A percentile compares a stretch with the other conserved stretches of the same genome.
Conservation (phyloP, 2,329 filamentous ascomycete species). For the Xylaria sp. region DNA sequence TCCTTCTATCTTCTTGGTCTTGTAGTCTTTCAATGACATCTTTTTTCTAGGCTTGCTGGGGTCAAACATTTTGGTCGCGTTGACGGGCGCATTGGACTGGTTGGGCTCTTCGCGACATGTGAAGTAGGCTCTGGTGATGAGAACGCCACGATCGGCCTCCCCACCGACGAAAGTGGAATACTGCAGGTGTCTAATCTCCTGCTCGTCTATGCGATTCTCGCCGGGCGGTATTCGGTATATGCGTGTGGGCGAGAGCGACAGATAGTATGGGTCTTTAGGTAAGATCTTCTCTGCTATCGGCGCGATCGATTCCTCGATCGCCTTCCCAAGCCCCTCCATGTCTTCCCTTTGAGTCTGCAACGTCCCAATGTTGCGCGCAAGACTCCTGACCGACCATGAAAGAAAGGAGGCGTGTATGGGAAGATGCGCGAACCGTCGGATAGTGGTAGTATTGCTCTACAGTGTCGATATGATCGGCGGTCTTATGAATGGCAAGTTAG, state of each 20-base stretch:
- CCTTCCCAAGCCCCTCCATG: constrained; percentile 57
- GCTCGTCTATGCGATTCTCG: constrained; percentile 42
- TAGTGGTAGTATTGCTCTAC: neutral
- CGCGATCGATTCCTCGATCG: constrained; percentile 40
- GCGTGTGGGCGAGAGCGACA: constrained; percentile 45
- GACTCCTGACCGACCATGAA: constrained; percentile 29
- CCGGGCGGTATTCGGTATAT: constrained; percentile 42
- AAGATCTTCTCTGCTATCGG: constrained; percentile 45
- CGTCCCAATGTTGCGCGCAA: constrained; percentile 31
- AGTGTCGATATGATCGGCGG: constrained; percentile 6
- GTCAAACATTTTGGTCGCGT: constrained; percentile 23
- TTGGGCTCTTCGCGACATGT: constrained; percentile 48
- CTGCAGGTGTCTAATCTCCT: constrained; percentile 46
- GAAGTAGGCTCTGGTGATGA: constrained; percentile 53
- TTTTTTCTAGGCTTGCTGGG: constrained; percentile 46
- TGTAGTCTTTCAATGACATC: constrained; percentile 55
- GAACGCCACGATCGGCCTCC: constrained; percentile 52
- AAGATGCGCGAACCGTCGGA: constrained; percentile 1
- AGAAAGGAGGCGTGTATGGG: constrained; percentile 14
- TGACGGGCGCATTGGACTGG: constrained; percentile 31
- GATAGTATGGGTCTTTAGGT: constrained; percentile 47
- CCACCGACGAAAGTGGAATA: constrained; percentile 51
- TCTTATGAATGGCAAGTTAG: constrained; percentile 12
- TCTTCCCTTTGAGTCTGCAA: constrained; percentile 33
- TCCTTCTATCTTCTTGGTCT: constrained; percentile 45